These are phyloP conservation scores for Chlamydomonas asymmetrica DNA, from an alignment of 139 green algal genomes.

Conservation along the genomic window DNA sequence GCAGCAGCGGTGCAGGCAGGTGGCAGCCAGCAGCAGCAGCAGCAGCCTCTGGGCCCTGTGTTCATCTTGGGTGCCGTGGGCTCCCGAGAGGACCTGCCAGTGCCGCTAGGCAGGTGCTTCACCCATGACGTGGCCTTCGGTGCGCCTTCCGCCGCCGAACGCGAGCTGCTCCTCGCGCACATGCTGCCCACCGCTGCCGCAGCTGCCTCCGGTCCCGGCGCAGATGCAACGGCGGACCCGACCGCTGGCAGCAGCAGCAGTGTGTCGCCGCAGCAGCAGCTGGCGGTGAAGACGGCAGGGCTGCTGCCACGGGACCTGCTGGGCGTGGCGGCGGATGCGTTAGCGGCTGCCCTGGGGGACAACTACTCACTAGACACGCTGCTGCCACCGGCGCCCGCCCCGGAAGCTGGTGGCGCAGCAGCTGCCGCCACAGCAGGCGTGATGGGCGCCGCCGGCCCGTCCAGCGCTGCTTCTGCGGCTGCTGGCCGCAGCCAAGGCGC, in stretches of 20 bases:
- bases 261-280: neutral
- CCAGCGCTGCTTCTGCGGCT: no score
- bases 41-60: constrained; percentile 43
- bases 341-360: constrained; percentile 13
- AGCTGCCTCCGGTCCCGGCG: neutral
- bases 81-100: constrained; percentile 54
- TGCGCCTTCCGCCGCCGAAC: constrained; percentile 41
- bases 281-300: constrained; percentile 72
- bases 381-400: no score
- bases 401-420: no score
- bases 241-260: neutral
- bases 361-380: no score
- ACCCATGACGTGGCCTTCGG: constrained; percentile 75
- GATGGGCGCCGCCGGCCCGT: no score
- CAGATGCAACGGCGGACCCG: neutral
- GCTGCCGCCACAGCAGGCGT: no score
- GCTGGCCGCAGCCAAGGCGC: no score
- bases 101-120: constrained; percentile 77
- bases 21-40: neutral
- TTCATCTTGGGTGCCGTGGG: constrained; percentile 60
- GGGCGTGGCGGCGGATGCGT: constrained; percentile 72
- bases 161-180: constrained; percentile 43
- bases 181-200: constrained; percentile 29
- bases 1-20: constrained; percentile 11
- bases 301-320: constrained; percentile 73